These are phyloP conservation scores for Agaricus sinodeliciosus DNA, from an alignment of 768 basidiomycete genomes.

Conservation along the genomic window DNA sequence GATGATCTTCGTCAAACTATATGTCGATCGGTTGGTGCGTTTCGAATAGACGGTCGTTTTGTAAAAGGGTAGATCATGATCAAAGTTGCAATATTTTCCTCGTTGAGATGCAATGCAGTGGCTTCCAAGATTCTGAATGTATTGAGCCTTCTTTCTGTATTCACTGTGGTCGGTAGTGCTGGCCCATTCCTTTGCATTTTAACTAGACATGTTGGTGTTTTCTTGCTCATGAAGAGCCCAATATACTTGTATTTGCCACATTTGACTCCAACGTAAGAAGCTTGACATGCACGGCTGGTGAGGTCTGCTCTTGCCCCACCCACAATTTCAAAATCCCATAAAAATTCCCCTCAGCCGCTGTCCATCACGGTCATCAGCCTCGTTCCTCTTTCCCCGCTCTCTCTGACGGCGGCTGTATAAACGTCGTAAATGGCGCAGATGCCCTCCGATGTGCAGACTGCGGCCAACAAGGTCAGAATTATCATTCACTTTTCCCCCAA, in stretches of 20 bases:
- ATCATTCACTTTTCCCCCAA: conserved; percentile 1
- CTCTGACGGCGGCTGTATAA: conserved; percentile 9
- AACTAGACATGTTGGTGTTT: background rate
- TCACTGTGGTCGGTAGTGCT: background rate
- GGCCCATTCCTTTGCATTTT: background rate
- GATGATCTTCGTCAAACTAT: too few relatives aligned
- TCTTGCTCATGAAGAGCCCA: background rate
- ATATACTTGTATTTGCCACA: conserved; percentile 27
- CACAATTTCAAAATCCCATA: conserved; percentile 10
- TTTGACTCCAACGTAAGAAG: conserved; percentile 47
- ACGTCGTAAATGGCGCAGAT: conserved; percentile 25
- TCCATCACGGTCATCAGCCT: conserved; percentile 15
- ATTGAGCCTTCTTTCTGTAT: background rate
- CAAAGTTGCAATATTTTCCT: too few relatives aligned
- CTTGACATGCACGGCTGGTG: conserved; percentile 15
- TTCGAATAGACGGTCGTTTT: too few relatives aligned
- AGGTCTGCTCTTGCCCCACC: conserved; percentile 6
- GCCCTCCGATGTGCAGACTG: conserved; percentile 40
- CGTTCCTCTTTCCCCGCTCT: conserved; percentile 16
- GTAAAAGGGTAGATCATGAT: too few relatives aligned
- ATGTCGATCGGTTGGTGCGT: too few relatives aligned
- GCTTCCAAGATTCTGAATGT: too few relatives aligned
- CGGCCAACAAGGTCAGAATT: conserved; percentile 45
- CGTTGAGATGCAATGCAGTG: too few relatives aligned
- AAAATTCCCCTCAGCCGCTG: conserved; percentile 22